phyloP scores from a whole-genome alignment of 305 asterid genomes.

The Coffea humblotiana region DNA sequence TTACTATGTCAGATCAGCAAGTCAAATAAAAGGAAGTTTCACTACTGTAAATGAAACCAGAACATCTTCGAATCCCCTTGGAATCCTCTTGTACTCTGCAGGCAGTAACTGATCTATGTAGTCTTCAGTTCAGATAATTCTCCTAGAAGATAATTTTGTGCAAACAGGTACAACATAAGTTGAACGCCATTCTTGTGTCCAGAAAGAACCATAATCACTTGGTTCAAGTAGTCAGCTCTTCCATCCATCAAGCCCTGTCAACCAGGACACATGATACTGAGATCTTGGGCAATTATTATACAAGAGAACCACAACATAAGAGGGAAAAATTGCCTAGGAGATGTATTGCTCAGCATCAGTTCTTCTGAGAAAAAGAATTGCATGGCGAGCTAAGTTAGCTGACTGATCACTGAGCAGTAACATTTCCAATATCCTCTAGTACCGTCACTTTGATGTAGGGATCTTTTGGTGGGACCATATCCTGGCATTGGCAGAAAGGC shows the following conservation, averaged over 20 bases:
- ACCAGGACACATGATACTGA: slow-evolving; percentile 13
- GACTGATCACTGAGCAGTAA: slow-evolving; percentile 67
- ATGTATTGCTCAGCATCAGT: slow-evolving; percentile 90
- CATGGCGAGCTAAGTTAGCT: slow-evolving; percentile 73
- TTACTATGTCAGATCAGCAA: not conserved
- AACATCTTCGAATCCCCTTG: not conserved
- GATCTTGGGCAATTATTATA: not conserved
- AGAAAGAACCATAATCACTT: not conserved
- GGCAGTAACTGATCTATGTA: not conserved
- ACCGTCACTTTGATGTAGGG: slow-evolving; percentile 92
- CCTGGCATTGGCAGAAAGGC: slow-evolving; percentile 45
- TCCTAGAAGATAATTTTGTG: not conserved
- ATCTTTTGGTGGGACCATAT: slow-evolving; percentile 95
- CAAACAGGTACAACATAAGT: not conserved
- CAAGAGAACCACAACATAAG: slow-evolving; percentile 2
- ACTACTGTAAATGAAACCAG: not conserved
- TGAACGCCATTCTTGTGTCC: not conserved
- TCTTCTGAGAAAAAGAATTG: slow-evolving; percentile 83
- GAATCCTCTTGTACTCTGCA: slow-evolving; percentile 1
- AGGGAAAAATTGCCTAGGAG: slow-evolving; percentile 55
- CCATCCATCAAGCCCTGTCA: slow-evolving; percentile 78
- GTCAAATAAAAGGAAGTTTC: not conserved
- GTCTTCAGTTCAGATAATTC: not conserved
- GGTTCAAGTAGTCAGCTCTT: slow-evolving; percentile 60
- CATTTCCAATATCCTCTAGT: slow-evolving; percentile 78